These are phyloP conservation scores for Agastache rugosa DNA, from an alignment of 257 asterid genomes.

Conservation along the genomic window DNA sequence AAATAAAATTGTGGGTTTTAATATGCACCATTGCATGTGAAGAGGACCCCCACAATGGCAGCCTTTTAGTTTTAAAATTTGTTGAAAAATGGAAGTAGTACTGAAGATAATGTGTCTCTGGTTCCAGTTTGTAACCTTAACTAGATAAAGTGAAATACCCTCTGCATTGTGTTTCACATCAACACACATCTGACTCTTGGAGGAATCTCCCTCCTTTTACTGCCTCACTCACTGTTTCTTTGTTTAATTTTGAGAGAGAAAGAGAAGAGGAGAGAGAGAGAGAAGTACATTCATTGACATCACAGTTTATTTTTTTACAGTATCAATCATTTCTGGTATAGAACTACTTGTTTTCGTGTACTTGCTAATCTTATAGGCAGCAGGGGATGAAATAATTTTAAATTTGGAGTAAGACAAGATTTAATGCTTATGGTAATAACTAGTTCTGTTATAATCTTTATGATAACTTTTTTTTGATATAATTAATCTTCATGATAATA, in stretches of 20 bases:
- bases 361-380: not conserved
- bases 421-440: not conserved
- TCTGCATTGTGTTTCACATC: constrained; percentile 43
- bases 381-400: not conserved
- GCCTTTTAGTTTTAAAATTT: constrained; percentile 47
- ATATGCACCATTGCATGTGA: constrained; percentile 46
- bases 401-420: constrained; percentile 15
- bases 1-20: not conserved
- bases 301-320: constrained; percentile 27
- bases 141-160: constrained; percentile 43
- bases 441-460: not conserved
- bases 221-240: not conserved
- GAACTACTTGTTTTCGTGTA: constrained; percentile 33
- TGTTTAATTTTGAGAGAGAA: not conserved
- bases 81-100: constrained; percentile 53
- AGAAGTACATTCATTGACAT: constrained; percentile 15
- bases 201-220: constrained; percentile 18
- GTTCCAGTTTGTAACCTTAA: constrained; percentile 51
- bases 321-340: constrained; percentile 10
- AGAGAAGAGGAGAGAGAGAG: not conserved
- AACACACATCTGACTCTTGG: not conserved
- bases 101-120: constrained; percentile 35
- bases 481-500: not conserved
- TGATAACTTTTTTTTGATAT: not conserved
- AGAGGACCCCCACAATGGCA: constrained; percentile 50